Evolutionary conservation across 2,329 filamentous ascomycete genomes (phyloP).

Genomic region (Alternaria rosae): DNA sequence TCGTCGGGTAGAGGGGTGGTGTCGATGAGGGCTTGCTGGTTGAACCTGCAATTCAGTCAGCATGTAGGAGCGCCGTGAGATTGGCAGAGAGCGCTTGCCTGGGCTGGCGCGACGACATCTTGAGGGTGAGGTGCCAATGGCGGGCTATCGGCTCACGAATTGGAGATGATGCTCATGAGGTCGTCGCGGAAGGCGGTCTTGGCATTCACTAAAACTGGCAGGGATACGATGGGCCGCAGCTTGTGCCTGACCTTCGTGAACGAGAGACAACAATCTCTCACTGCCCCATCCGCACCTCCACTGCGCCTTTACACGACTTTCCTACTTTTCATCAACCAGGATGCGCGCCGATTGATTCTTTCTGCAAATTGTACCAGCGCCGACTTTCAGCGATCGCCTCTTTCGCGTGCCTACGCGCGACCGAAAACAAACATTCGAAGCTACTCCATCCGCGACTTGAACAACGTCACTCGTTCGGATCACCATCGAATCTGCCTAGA

Average conservation of each 20-base stretch:
- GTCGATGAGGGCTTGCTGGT: constrained; percentile 91
- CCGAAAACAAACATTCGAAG: constrained; percentile 23
- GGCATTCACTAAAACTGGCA: constrained; percentile 21
- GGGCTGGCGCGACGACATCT: constrained; percentile 68
- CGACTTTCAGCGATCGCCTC: background rate
- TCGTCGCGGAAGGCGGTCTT: constrained; percentile 29
- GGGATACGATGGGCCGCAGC: constrained; percentile 21
- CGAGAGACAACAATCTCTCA: constrained; percentile 21
- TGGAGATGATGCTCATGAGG: constrained; percentile 29
- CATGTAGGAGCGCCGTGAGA: constrained; percentile 12
- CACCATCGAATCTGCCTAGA: background rate
- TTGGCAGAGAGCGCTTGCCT: constrained; percentile 54
- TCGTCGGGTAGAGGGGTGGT: constrained; percentile 91
- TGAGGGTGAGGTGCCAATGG: constrained; percentile 53
- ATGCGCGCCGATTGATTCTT: constrained; percentile 22
- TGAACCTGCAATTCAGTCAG: constrained; percentile 72
- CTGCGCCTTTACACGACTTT: constrained; percentile 11
- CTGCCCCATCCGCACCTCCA: constrained; percentile 14
- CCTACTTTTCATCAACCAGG: constrained; percentile 3
- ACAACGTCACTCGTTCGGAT: constrained; percentile 3
- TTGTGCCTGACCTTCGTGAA: constrained; percentile 24
- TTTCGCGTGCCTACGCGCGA: constrained; percentile 26
- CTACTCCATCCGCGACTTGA: constrained; percentile 5
- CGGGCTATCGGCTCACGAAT: constrained; percentile 41
- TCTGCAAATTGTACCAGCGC: background rate